Evolutionary conservation across 306 rosid species (phyloP), one percentile per base, ranked within the genome.

Genomic region (Rosa chinensis): DNA sequence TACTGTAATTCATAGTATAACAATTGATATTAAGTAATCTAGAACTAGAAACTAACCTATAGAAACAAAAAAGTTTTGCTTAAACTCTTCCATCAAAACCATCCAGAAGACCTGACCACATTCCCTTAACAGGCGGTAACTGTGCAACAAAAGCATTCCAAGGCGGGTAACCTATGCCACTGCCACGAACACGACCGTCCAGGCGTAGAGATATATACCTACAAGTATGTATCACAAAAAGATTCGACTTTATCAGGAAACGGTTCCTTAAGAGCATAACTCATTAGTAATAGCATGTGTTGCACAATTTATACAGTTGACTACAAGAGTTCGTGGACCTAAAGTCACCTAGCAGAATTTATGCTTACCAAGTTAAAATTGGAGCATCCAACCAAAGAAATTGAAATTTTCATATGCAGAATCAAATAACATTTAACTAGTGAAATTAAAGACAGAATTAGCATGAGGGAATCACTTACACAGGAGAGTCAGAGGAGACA

Each of bases 121-220:
- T 85, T 67, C 99, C 99, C 87, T 95, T 93, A 10, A 88, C 90
- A 21, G 91, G 92, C 20, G 98, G 99, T 82, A 95, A 39, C 80
- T 95, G 98, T 45, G 93, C 98, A 84, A 89, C 96, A 71, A 95
- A 84, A 76, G 99, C 97, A 81, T 93, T 93, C 99, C 99, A 95
- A 56, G 99, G 99, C 63, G 99, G 99, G 86, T 91, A 95, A 66
- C 99, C 98, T 44, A 90, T 82, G 14, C 98, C 98, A 35, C 99
- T 95, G 49, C 97, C 99, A 56, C 96, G 92, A 74, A 95, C 97
- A 78, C 99, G 98, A 43, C 99, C 99, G 49, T 95, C 98, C 84
- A 95, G 10, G 52, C 99, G 89, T 50, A 95, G 91, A 63, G 99
- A 95, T 81, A 95, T 74, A 78, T 95, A 92, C 82, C 99, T 95